These are phyloP conservation scores for Fraxinus cuspidata DNA, from an alignment of 257 asterid species.

Conservation along the genomic window DNA sequence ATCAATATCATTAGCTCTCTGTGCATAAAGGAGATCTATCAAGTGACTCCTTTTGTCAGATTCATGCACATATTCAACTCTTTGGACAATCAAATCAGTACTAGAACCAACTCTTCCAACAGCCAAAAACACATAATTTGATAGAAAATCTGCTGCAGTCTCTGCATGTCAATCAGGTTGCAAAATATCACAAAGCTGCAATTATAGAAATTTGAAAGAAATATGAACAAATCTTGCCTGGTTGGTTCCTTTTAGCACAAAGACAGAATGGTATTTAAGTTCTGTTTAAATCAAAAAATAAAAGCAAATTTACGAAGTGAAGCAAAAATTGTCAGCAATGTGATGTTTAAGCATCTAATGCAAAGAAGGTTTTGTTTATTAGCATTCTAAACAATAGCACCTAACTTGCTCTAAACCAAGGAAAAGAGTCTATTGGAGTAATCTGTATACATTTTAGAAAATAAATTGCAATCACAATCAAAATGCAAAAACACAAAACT, in stretches of 20 bases:
- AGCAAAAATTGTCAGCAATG: background rate
- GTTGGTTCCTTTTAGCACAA: background rate
- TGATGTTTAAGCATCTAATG: background rate
- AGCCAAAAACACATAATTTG: constrained; percentile 25
- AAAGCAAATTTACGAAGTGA: background rate
- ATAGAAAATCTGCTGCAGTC: constrained; percentile 31
- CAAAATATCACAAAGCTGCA: background rate
- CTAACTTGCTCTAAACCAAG: background rate
- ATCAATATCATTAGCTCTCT: constrained; percentile 20
- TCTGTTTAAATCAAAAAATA: background rate
- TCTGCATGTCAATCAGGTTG: constrained; percentile 6
- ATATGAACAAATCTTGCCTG: background rate
- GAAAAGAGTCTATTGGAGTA: background rate
- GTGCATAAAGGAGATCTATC: constrained; percentile 30
- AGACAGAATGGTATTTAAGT: background rate
- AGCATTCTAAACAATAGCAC: background rate
- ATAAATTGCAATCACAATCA: background rate
- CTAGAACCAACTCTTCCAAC: constrained; percentile 34
- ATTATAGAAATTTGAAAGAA: background rate
- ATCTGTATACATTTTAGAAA: background rate
- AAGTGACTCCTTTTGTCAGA: constrained; percentile 29
- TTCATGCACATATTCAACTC: constrained; percentile 31
- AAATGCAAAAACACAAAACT: background rate
- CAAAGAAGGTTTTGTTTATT: background rate
- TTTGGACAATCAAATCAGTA: constrained; percentile 27